Evolutionary conservation across 208 protist genomes (phyloP), one percentile per base, ranked within the genome.

Genomic region (Blastocrithidia nonstop): DNA sequence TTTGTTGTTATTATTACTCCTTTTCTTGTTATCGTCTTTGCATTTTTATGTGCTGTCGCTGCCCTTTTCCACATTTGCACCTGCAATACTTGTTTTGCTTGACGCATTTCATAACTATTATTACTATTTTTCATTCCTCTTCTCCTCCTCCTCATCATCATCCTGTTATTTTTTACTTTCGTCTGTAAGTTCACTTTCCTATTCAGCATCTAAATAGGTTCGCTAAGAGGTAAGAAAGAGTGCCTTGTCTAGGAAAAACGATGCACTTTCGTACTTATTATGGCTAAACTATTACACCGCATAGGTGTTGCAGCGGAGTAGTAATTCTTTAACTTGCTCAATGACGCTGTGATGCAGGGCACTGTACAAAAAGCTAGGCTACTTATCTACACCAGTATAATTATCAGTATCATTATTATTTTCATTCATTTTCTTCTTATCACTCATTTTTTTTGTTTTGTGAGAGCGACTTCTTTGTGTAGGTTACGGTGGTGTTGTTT

Each of bases 151-250:
- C n/a, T n/a, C n/a, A n/a, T n/a, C n/a, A n/a, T n/a, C n/a, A 53
- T 58, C 7, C 45, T 52, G 35, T 45, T 28, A n/a, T 57, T 61
- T n/a, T n/a, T n/a, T n/a, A n/a, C n/a, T n/a, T n/a, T n/a, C n/a
- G n/a, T n/a, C n/a, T n/a, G n/a, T n/a, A n/a, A n/a, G n/a, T n/a
- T n/a, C n/a, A n/a, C n/a, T n/a, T n/a, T n/a, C n/a, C n/a, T n/a
- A n/a, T n/a, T n/a, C n/a, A n/a, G n/a, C n/a, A n/a, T n/a, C n/a
- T n/a, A n/a, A n/a, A n/a, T n/a, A n/a, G n/a, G n/a, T n/a, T n/a
- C n/a, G n/a, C n/a, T n/a, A n/a, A 52, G 73, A 68, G 17, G 83
- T 92, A 26, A 92, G 57, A 48, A 88, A 87, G 33, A 92, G 57
- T 7, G 78, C 77, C 55, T 73, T 81, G 35, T 72, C 63, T 9